These are phyloP conservation scores for Nidularia sp. DNA, from an alignment of 768 basidiomycete species.

Conservation along the genomic window DNA sequence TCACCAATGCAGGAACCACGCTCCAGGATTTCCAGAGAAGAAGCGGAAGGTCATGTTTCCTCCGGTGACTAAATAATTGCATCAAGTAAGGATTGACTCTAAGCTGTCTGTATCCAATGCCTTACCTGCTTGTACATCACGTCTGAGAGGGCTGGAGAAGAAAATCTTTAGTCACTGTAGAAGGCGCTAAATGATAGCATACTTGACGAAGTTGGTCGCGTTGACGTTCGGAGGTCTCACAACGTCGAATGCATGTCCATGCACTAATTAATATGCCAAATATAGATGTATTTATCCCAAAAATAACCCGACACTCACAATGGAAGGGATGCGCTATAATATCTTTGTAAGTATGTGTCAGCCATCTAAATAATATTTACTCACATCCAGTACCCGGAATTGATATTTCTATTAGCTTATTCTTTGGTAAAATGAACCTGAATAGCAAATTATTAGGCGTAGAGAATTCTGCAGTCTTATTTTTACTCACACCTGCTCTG, in stretches of 20 bases:
- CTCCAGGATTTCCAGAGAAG: conserved; percentile 4
- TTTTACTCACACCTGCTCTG: conserved; percentile 4
- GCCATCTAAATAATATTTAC: no score
- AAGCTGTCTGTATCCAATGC: background rate
- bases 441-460: background rate
- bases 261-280: conserved; percentile 3
- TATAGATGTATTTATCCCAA: background rate
- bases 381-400: conserved; percentile 10
- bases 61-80: background rate
- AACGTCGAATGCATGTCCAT: conserved; percentile 11
- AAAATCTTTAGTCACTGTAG: background rate
- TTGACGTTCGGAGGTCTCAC: conserved; percentile 7
- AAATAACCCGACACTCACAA: conserved; percentile 1
- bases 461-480: background rate
- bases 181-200: background rate
- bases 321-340: conserved; percentile 8
- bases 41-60: conserved; percentile 4
- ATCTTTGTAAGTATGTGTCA: no score
- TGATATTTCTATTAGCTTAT: conserved; percentile 13
- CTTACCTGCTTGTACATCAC: conserved; percentile 5
- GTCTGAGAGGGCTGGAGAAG: conserved; percentile 6
- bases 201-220: conserved; percentile 8
- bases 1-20: conserved; percentile 6
- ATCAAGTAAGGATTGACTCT: background rate
- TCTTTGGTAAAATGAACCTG: conserved; percentile 5